A percentile compares a stretch with the other conserved stretches of the same genome.
Evolutionary conservation across 2,329 filamentous ascomycete species (phyloP).

Genomic region (Diaporthe eres): DNA sequence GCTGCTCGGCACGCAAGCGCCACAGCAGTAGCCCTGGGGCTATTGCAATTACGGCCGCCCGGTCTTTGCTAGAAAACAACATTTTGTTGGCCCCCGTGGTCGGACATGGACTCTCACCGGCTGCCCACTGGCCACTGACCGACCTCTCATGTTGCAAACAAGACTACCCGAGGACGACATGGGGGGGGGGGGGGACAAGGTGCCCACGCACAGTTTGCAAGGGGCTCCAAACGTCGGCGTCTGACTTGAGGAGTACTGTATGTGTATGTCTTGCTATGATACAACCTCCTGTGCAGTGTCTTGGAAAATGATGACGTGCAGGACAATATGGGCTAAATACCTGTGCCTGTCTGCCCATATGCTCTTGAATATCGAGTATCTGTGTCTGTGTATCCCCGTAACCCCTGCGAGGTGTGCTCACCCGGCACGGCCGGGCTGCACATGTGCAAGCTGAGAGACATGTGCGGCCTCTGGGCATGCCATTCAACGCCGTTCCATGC

Average conservation of each 20-base stretch:
- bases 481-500: neutral
- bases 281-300: neutral
- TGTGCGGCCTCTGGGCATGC: neutral
- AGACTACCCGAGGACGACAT: neutral
- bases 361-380: neutral
- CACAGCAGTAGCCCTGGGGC: constrained; percentile 2
- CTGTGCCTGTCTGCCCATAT: neutral
- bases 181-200: neutral
- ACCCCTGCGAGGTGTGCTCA: neutral
- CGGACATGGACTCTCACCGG: neutral
- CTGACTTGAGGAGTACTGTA: neutral
- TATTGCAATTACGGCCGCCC: neutral
- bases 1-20: constrained; percentile 14
- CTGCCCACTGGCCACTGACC: neutral
- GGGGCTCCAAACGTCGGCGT: no score
- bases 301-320: neutral
- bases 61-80: neutral
- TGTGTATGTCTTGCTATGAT: neutral
- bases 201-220: no score
- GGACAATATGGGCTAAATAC: neutral
- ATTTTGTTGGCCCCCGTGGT: neutral
- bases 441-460: neutral
- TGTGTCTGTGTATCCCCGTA: neutral
- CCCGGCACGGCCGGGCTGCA: neutral
- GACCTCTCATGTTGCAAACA: neutral